These are phyloP conservation scores for Pulveroboletus sp. DNA, from an alignment of 768 basidiomycete genomes.

Conservation along the genomic window DNA sequence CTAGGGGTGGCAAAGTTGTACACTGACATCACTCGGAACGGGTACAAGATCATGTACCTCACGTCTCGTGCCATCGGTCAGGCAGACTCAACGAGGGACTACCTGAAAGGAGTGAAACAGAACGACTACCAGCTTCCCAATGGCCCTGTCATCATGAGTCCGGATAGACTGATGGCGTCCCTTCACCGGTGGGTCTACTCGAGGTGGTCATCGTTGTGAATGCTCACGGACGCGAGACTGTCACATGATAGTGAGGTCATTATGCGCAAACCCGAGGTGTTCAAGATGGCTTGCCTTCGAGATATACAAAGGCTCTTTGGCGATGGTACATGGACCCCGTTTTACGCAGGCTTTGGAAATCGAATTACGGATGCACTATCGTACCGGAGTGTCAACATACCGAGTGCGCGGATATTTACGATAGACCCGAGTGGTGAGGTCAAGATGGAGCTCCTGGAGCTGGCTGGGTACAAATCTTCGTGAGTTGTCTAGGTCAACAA, in stretches of 20 bases:
- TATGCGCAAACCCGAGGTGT: constrained; percentile 98
- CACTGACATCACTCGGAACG: constrained; percentile 91
- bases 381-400: constrained; percentile 94
- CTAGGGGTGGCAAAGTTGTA: constrained; percentile 95
- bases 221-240: background rate
- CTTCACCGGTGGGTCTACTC: constrained; percentile 72
- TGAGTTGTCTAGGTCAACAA: constrained; percentile 35
- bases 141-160: constrained; percentile 98
- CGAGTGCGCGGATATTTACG: constrained; percentile 92
- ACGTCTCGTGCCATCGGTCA: constrained; percentile 97
- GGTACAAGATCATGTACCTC: constrained; percentile 97
- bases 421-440: constrained; percentile 94
- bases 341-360: constrained; percentile 98
- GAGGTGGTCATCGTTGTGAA: background rate
- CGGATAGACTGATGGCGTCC: constrained; percentile 90
- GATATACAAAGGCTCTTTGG: constrained; percentile 93
- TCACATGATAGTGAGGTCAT: constrained; percentile 76
- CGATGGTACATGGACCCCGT: constrained; percentile 63
- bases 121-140: constrained; percentile 95
- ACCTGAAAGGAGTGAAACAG: constrained; percentile 91
- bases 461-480: constrained; percentile 97
- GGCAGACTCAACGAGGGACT: constrained; percentile 93
- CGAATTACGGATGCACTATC: constrained; percentile 97
- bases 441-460: constrained; percentile 93
- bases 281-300: constrained; percentile 98